Percentiles rank a stretch among this genome's conserved stretches.
Evolutionary conservation across 306 rosid genomes (phyloP).

Genomic region (Pterocarpus macrocarpus): DNA sequence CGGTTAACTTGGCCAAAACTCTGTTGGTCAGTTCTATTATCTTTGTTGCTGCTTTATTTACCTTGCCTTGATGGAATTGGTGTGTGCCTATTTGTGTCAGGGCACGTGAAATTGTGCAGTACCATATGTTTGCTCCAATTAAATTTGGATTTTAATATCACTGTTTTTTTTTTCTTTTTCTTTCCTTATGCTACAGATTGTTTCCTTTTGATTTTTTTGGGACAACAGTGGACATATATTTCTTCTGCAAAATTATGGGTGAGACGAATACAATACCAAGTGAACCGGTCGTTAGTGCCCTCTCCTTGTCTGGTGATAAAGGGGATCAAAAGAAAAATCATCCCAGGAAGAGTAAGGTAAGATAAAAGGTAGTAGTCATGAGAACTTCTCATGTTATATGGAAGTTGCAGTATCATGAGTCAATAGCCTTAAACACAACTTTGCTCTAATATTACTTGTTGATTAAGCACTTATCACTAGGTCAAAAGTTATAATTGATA

Average conservation of each 20-base stretch:
- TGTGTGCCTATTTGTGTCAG: neutral
- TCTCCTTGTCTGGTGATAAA: slow-evolving; percentile 59
- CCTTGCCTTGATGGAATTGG: neutral
- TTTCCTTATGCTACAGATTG: neutral
- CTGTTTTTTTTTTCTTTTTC: neutral
- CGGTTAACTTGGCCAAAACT: neutral
- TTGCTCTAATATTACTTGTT: neutral
- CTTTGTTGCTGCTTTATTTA: neutral
- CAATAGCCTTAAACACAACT: neutral
- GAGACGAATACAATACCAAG: slow-evolving; percentile 58
- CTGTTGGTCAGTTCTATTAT: neutral
- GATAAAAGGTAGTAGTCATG: slow-evolving; percentile 27
- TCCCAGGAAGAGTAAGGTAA: slow-evolving; percentile 47
- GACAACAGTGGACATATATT: neutral
- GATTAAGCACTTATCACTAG: too few relatives aligned
- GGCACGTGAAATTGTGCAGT: too few relatives aligned
- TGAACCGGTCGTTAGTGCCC: slow-evolving; percentile 45
- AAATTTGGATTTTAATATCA: neutral
- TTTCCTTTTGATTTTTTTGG: neutral
- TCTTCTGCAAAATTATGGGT: slow-evolving; percentile 46
- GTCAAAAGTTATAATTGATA: too few relatives aligned
- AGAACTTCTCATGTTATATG: neutral
- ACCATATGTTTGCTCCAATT: neutral
- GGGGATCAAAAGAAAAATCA: slow-evolving; percentile 50
- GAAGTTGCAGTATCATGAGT: neutral